Evolutionary conservation across 495 filamentous ascomycete genomes (phyloP).

Genomic region (Recurvomyces mirabilis): DNA sequence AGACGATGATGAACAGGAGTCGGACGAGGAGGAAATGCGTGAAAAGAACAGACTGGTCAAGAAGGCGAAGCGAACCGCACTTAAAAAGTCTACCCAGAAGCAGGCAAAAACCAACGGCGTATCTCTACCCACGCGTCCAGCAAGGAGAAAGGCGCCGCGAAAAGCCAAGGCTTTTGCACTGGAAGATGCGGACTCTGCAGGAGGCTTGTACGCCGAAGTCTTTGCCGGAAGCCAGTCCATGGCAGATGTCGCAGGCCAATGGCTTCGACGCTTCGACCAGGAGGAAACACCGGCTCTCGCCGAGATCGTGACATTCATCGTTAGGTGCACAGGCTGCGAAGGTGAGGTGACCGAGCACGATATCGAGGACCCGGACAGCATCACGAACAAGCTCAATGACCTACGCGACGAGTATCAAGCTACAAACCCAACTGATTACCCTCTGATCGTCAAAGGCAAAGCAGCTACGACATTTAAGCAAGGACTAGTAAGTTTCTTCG

Average conservation of each 20-base stretch:
- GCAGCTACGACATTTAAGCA: constrained; percentile 61
- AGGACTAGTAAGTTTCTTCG: constrained; percentile 65
- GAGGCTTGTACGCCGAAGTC: constrained; percentile 73
- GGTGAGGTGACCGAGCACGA: constrained; percentile 62
- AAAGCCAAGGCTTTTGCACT: constrained; percentile 26
- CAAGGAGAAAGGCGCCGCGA: constrained; percentile 26
- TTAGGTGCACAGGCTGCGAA: constrained; percentile 71
- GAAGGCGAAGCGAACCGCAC: constrained; percentile 32
- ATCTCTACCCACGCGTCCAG: constrained; percentile 35
- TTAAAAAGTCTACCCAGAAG: constrained; percentile 54
- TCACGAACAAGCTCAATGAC: constrained; percentile 55
- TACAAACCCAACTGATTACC: constrained; percentile 76
- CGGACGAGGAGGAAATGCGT: constrained; percentile 57
- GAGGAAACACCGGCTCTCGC: constrained; percentile 57
- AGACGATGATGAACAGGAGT: constrained; percentile 32
- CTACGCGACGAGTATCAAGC: constrained; percentile 71
- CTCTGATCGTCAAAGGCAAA: constrained; percentile 72
- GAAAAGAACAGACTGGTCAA: constrained; percentile 42
- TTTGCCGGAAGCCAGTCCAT: constrained; percentile 59
- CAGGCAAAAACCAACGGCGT: constrained; percentile 42
- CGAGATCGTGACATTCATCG: constrained; percentile 79
- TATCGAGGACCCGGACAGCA: constrained; percentile 76
- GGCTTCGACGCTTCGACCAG: constrained; percentile 62
- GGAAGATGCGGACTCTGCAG: constrained; percentile 37
- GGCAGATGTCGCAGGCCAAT: constrained; percentile 69